phyloP scores from a whole-genome alignment of 2,329 filamentous ascomycete genomes.

The Pyrenochaeta sp. region DNA sequence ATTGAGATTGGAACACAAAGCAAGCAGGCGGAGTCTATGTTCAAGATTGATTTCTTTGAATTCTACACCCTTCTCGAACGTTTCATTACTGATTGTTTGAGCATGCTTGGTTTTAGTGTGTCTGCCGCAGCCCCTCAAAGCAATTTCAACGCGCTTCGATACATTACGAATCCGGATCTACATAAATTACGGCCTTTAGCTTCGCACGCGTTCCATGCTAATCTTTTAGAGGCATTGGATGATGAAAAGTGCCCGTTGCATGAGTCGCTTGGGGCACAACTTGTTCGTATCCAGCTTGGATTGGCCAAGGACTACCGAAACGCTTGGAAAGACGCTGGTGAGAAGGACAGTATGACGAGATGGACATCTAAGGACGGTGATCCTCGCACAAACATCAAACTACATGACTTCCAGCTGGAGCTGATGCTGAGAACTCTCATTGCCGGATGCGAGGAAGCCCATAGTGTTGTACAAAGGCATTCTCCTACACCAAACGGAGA shows the following conservation, averaged over 20 bases:
- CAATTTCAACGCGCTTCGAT: conserved; percentile 43
- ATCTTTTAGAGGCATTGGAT: conserved; percentile 71
- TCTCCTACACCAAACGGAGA: conserved; percentile 11
- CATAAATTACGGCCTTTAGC: conserved; percentile 30
- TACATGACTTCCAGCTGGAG: conserved; percentile 70
- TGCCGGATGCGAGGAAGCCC: conserved; percentile 66
- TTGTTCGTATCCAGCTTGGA: conserved; percentile 66
- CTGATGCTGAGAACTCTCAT: conserved; percentile 67
- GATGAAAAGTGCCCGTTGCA: conserved; percentile 66
- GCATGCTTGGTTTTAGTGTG: conserved; percentile 68
- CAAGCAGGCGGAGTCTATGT: conserved; percentile 62
- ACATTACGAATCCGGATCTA: conserved; percentile 39
- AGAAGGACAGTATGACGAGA: conserved; percentile 34
- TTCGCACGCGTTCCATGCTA: conserved; percentile 71
- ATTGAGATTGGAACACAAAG: conserved; percentile 26
- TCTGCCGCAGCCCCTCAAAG: conserved; percentile 25
- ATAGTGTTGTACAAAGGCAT: conserved; percentile 49
- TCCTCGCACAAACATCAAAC: conserved; percentile 45
- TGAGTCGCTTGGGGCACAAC: conserved; percentile 61
- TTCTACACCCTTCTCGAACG: conserved; percentile 78
- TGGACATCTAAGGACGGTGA: conserved; percentile 27
- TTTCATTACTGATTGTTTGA: conserved; percentile 72
- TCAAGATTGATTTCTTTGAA: conserved; percentile 81
- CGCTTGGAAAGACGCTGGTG: conserved; percentile 74
- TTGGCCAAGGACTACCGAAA: conserved; percentile 76